Evolutionary conservation across 257 asterid species (phyloP).

Genomic region (Oldenlandia corymbosa): DNA sequence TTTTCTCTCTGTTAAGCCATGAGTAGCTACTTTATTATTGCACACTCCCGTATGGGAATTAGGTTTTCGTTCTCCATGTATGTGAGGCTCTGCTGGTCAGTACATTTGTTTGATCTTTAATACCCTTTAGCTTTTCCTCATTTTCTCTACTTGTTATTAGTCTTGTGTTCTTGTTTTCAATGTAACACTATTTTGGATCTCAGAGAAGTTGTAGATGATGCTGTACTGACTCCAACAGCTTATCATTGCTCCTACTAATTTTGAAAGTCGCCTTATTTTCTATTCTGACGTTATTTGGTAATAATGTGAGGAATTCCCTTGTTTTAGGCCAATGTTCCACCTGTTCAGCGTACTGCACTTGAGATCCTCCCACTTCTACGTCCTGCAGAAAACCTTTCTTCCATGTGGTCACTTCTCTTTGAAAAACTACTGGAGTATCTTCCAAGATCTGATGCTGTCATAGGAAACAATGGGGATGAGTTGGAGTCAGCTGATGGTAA

Average conservation of each 20-base stretch:
- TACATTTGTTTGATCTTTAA: background rate
- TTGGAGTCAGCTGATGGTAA: conserved; percentile 27
- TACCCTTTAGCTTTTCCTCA: background rate
- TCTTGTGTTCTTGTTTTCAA: background rate
- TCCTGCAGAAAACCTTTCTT: conserved; percentile 71
- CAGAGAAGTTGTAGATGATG: background rate
- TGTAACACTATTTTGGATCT: background rate
- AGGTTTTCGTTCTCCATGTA: background rate
- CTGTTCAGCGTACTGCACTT: conserved; percentile 71
- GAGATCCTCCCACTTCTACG: conserved; percentile 67
- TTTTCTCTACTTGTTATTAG: background rate
- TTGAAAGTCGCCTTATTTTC: too few species aligned
- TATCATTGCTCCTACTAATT: too few species aligned
- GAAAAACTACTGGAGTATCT: conserved; percentile 61
- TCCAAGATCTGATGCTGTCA: conserved; percentile 60
- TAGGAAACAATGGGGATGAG: conserved; percentile 42
- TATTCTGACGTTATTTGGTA: too few species aligned
- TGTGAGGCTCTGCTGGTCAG: background rate
- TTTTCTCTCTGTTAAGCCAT: background rate
- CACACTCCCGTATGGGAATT: too few species aligned
- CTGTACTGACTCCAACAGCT: too few species aligned
- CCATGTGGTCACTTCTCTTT: conserved; percentile 79
- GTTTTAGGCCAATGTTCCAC: conserved; percentile 77
- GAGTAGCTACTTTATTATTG: too few species aligned
- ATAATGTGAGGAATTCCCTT: background rate